Evolutionary conservation across 164 flowering plant genomes (phyloP), one percentile per base, ranked within the genome.

Genomic region (Liquidambar formosana): DNA sequence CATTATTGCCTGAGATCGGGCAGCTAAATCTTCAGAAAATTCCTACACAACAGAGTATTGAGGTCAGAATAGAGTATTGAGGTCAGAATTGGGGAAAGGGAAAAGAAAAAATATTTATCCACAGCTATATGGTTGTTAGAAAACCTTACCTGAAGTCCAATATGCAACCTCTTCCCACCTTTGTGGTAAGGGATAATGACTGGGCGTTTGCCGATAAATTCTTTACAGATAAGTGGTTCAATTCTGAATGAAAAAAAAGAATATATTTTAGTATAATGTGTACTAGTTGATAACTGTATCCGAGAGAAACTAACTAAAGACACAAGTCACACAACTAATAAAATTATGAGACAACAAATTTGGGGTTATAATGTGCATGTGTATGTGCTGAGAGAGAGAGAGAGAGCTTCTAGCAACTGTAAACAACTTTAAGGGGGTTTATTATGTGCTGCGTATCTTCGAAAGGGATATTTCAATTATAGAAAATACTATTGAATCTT

Each of bases 111-210:
- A n/a, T 13, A 3, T n/a, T n/a, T n/a, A 26, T 1, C 4, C 18
- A 46, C 13, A 69, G 18, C 19, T 13, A 28, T 19, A 21, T 43
- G 10, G 38, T 62, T 65, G 12, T 54, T 28, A 64, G 47, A 73
- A 15, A 27, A 38, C 43, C 73, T 63, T 64, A 94, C 99, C 89
- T 86, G 97, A 67, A 87, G 82, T 41, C 97, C 93, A 79, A 95
- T 92, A 73, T 95, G 93, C 75, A 95, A 78, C 79, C 99, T 81
- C 81, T 83, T 95, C 67, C 99, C 97, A 74, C 99, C 99, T 83
- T 65, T 89, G 80, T 95, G 97, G 73, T 93, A 93, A 65, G 99
- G 99, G 58, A 95, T 81, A 62, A 89, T 88, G 58, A 91, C 90
- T 11, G 99, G 98, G 15, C 96, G 93, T 72, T 77, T 76, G 71